Percentiles rank a stretch among this genome's conserved stretches.
Conservation (phyloP, 345 rosid genomes). For the Gossypium raimondii region DNA sequence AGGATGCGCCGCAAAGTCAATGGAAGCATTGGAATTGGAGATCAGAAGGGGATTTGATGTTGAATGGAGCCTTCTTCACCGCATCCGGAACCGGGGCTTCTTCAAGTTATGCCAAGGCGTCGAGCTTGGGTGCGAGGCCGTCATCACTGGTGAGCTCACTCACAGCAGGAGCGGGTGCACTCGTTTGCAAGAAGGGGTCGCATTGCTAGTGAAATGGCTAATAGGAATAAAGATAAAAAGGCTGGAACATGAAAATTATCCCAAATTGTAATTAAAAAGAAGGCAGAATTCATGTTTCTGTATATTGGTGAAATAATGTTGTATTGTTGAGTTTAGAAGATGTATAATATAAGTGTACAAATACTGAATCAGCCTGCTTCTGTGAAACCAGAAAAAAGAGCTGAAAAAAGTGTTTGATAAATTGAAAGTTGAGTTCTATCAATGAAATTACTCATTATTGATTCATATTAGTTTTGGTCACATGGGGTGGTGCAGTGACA, state of each 20-base stretch:
- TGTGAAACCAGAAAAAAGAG: not conserved
- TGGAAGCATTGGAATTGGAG: constrained; percentile 69
- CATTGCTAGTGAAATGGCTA: constrained; percentile 33
- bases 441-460: not conserved
- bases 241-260: not conserved
- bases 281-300: not conserved
- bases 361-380: constrained; percentile 1
- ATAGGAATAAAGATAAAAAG: not conserved
- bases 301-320: not conserved
- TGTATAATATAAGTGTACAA: not conserved
- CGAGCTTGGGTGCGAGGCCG: constrained; percentile 51
- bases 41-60: constrained; percentile 48
- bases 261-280: not conserved
- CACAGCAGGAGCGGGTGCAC: constrained; percentile 47
- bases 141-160: constrained; percentile 46
- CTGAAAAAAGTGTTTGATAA: not conserved
- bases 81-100: constrained; percentile 46
- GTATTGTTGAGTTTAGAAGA: no score
- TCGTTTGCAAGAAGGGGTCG: constrained; percentile 46
- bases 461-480: not conserved
- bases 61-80: constrained; percentile 62
- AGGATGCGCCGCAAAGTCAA: constrained; percentile 40
- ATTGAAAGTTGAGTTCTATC: not conserved
- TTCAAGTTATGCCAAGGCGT: constrained; percentile 53
- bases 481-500: no score